A percentile compares a stretch with the other conserved stretches of the same genome.
phyloP scores from a whole-genome alignment of 495 filamentous ascomycete genomes.

The Annulohypoxylon stygium region DNA sequence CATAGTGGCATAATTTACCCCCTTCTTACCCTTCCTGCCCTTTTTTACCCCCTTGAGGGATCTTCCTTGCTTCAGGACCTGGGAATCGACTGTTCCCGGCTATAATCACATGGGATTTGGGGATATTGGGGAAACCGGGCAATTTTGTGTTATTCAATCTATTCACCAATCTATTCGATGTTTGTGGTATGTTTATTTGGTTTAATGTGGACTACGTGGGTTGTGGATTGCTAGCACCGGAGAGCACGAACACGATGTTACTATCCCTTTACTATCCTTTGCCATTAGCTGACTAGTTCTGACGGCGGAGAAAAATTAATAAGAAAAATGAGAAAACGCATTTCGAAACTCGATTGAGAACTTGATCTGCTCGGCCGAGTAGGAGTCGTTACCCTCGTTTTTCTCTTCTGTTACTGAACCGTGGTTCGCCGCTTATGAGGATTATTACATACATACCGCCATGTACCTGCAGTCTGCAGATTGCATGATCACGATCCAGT shows the following conservation, averaged over 20 bases:
- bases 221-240: background rate
- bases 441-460: slow-evolving; percentile 37
- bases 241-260: slow-evolving; percentile 5
- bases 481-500: slow-evolving; percentile 27
- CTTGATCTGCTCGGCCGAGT: slow-evolving; percentile 18
- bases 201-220: background rate
- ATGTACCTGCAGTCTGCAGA: slow-evolving; percentile 40
- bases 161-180: background rate
- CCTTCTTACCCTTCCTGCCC: background rate
- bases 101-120: background rate
- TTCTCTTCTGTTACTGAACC: slow-evolving; percentile 21
- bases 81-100: slow-evolving; percentile 1
- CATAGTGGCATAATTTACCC: slow-evolving; percentile 20
- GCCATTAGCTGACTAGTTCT: background rate
- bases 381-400: slow-evolving; percentile 6
- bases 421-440: slow-evolving; percentile 31
- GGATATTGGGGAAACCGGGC: background rate
- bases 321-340: background rate
- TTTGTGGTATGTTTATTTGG: slow-evolving; percentile 4
- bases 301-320: slow-evolving; percentile 3
- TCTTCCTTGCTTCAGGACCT: slow-evolving; percentile 6
- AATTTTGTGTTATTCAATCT: background rate
- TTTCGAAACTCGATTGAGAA: slow-evolving; percentile 21
- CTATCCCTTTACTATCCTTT: background rate
- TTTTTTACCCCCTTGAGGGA: slow-evolving; percentile 7